These are phyloP conservation scores for Globisporangium cylindrosporum DNA, from an alignment of 352 stramenopile species.

Conservation along the genomic window DNA sequence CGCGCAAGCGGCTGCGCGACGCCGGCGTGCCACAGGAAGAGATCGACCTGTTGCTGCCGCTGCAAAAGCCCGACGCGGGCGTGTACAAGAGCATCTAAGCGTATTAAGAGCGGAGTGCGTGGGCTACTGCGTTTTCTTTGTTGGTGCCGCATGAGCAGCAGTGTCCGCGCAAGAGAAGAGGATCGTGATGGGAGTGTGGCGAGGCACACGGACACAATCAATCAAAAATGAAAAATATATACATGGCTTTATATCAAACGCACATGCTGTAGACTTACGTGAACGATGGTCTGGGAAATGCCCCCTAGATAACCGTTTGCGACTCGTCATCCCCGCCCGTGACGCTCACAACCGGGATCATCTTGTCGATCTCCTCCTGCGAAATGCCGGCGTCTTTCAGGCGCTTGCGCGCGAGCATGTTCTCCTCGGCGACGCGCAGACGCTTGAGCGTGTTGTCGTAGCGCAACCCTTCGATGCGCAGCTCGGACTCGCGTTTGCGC, in stretches of 20 bases:
- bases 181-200: not conserved
- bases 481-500: slow-evolving; percentile 22
- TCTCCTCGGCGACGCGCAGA: slow-evolving; percentile 17
- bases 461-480: slow-evolving; percentile 19
- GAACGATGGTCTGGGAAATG: not conserved
- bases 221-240: not conserved
- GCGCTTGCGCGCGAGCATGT: slow-evolving; percentile 42
- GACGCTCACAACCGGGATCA: slow-evolving; percentile 14
- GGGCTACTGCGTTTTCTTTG: not conserved
- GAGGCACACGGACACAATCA: too few relatives aligned
- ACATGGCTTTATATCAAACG: not conserved
- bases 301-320: slow-evolving; percentile 8
- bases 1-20: slow-evolving; percentile 43
- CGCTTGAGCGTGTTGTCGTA: slow-evolving; percentile 26
- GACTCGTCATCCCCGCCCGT: not conserved
- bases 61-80: slow-evolving; percentile 8
- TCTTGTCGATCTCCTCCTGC: slow-evolving; percentile 21
- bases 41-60: slow-evolving; percentile 19
- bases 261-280: not conserved
- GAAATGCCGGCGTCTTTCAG: slow-evolving; percentile 34
- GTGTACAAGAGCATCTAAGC: slow-evolving; percentile 2
- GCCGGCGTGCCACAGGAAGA: slow-evolving; percentile 20
- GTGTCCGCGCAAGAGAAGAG: too few relatives aligned
- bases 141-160: too few relatives aligned
- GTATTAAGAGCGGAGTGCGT: not conserved